A percentile compares a stretch with the other conserved stretches of the same genome.
Conservation (phyloP, 495 filamentous ascomycete genomes). For the Margaritispora aquatica region DNA sequence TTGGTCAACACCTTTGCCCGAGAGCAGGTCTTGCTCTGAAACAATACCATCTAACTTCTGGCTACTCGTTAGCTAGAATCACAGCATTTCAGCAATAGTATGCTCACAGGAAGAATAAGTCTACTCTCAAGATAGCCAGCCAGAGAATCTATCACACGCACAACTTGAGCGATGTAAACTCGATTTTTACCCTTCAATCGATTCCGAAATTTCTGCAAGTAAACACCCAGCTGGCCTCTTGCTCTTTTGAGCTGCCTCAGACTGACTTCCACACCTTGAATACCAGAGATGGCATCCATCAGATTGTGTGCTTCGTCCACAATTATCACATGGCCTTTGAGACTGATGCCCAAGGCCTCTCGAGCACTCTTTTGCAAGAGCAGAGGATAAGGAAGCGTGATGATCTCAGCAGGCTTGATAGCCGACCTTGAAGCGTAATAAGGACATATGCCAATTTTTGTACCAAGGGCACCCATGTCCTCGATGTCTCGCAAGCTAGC, state of each 20-base stretch:
- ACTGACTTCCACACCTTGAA: conserved; percentile 74
- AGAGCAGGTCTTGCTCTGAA: conserved; percentile 60
- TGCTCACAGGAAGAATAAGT: conserved; percentile 31
- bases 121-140: conserved; percentile 55
- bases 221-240: conserved; percentile 67
- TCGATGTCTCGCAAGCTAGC: conserved; percentile 91
- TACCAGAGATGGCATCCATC: conserved; percentile 87
- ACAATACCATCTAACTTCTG: conserved; percentile 54
- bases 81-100: neutral
- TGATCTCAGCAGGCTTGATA: conserved; percentile 82
- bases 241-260: conserved; percentile 65
- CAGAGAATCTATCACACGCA: conserved; percentile 73
- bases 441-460: conserved; percentile 76
- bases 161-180: conserved; percentile 82
- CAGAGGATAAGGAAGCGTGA: conserved; percentile 90
- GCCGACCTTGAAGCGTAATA: conserved; percentile 89
- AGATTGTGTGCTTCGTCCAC: conserved; percentile 98
- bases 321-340: conserved; percentile 84
- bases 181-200: conserved; percentile 88
- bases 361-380: conserved; percentile 84
- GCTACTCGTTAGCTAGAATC: neutral
- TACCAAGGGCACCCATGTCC: conserved; percentile 74
- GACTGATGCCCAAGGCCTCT: conserved; percentile 77
- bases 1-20: conserved; percentile 86
- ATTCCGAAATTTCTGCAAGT: conserved; percentile 82